phyloP scores from a whole-genome alignment of 2,329 filamentous ascomycete genomes.

The Fusarium brevicatenulatum region DNA sequence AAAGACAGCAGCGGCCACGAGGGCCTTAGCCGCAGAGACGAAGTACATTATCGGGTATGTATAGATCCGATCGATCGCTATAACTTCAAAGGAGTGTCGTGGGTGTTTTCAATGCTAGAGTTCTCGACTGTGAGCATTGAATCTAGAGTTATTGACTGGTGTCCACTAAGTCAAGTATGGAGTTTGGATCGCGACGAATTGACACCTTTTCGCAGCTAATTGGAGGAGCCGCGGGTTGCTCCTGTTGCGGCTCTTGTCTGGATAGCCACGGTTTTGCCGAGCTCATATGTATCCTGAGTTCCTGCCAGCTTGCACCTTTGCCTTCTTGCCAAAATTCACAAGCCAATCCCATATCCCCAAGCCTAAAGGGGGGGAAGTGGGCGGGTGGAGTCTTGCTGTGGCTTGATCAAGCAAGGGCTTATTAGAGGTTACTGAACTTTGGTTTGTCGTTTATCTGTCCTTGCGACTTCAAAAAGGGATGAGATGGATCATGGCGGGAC shows the following conservation, averaged over 20 bases:
- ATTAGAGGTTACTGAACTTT: constrained; percentile 1
- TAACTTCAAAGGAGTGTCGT: constrained; percentile 28
- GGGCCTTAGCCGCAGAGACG: constrained; percentile 53
- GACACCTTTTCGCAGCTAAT: constrained; percentile 45
- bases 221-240: constrained; percentile 16
- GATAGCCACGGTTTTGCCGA: constrained; percentile 41
- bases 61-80: constrained; percentile 12
- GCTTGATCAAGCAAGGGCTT: constrained; percentile 25
- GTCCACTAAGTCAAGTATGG: constrained; percentile 17
- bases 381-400: constrained; percentile 11
- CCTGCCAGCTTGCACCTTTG: constrained; percentile 32
- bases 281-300: constrained; percentile 7
- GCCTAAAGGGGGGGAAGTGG: constrained; percentile 39
- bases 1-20: constrained; percentile 55
- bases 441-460: constrained; percentile 37
- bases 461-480: constrained; percentile 39
- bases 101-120: constrained; percentile 21
- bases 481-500: constrained; percentile 30
- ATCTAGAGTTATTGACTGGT: constrained; percentile 30
- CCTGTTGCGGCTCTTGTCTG: constrained; percentile 16
- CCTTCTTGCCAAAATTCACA: constrained; percentile 17
- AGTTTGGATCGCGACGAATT: constrained; percentile 42
- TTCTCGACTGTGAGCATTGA: constrained; percentile 14
- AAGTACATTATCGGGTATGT: constrained; percentile 43
- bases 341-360: constrained; percentile 29